Base-by-base conservation (phyloP, 2,329 filamentous ascomycete genomes). In the Nothopassalora personata region DNA sequence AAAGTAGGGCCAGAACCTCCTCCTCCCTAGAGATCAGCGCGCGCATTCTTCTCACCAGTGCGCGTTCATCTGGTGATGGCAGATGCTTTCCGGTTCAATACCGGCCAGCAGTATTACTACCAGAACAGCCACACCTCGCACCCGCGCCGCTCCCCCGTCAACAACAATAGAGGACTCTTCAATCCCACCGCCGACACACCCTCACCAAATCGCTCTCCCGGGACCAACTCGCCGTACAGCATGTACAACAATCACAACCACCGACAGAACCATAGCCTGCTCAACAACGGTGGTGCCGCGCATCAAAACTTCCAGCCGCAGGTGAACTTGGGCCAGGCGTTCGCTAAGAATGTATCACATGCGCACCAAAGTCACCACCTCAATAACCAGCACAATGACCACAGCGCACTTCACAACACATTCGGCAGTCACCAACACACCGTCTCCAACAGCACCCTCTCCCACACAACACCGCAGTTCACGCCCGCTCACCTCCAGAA, bases 221-320 rank as follows among this genome's bases (percentile, higher is more conserved):
- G 81, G 58, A 75, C 77, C 31, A 74, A 79, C 67, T 79, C 79
- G 64, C 77, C 90, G 85, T 91, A 88, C 80, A 84, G 80, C 74
- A 91, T 91, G 88, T 91, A 87, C 80, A 85, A 84, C 71, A 86
- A 89, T 74, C 81, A 81, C 72, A 75, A 72, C 30, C 77, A 79
- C 58, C 86, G 89, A 72, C 85, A 85, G 73, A 88, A 90, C 73
- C 86, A 86, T 78, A 83, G 83, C 76, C 86, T 89, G 76, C 83
- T 91, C 75, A 91, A 91, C 75, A 91, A 91, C 76, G 88, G 87
- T 68, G 85, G 85, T 63, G 82, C 83, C 30, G 80, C 79, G 63
- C 83, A 84, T 64, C 81, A 83, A 66, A 80, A 77, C 64, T 80
- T 77, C 67, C 74, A 75, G 55, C 75, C 76, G 71, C 77, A 79